Evolutionary conservation across 2,329 filamentous ascomycete species (phyloP), one percentile per base, ranked within the genome.

Genomic region (Blastomyces gilchristii): DNA sequence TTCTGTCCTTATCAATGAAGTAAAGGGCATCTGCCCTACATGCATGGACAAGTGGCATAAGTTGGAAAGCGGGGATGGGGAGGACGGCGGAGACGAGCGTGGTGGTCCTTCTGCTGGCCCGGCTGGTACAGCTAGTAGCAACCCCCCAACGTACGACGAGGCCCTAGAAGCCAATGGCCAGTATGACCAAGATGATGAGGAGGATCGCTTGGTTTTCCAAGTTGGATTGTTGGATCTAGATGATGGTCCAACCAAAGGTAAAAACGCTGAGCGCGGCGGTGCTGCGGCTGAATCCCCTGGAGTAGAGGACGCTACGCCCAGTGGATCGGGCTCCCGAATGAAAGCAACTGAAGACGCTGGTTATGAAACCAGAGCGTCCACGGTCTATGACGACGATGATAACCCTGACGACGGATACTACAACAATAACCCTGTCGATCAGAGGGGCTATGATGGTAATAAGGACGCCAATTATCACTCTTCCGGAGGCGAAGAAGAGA

Each of bases 31-130:
- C 31, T 67, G 66, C 45, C 58, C 60, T 11, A 60, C 49, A 39
- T 67, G 66, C 50, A 66, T 65, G 63, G 63, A 60, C n/a, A 65
- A 64, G 57, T 67, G 66, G 66, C 45, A 50, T 22, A 65, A 59
- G 37, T 54, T 67, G n/a, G 65, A 66, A 56, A 37, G 53, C 4
- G 18, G 12, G 16, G 62, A 22, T 22, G 37, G 28, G n/a, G n/a
- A 22, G 14, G 22, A 49, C 59, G 43, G 28, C 25, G 50, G n/a
- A 31, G 47, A 9, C 39, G n/a, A n/a, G 7, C 37, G 6, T 18
- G 5, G 16, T 11, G 49, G 45, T 22, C 57, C 62, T 22, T 45
- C 58, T 14, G 39, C 37, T 41, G 11, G 18, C 34, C 25, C 50
- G 11, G 52, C n/a, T 9, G 28, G 43, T 22, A 5, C 2, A 47